Evolutionary conservation across 495 filamentous ascomycete genomes (phyloP).

Genomic region (Penicillium taxi): DNA sequence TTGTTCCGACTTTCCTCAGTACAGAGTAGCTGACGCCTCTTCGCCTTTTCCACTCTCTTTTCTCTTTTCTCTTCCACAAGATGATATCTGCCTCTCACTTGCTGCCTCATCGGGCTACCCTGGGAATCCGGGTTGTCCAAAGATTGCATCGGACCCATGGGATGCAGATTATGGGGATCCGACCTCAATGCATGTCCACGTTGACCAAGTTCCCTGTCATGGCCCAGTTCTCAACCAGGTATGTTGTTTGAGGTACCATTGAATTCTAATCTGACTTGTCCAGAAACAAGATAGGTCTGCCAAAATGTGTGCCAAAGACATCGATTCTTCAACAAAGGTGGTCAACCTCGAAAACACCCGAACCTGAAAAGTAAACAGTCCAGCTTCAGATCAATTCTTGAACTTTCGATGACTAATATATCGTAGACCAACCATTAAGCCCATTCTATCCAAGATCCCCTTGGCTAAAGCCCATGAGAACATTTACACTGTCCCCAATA

Average conservation of each 20-base stretch:
- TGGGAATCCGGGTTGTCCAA: conserved; percentile 1
- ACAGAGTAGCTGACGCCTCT: too few relatives aligned
- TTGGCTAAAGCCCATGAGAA: conserved; percentile 61
- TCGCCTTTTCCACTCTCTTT: too few relatives aligned
- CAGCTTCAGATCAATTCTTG: background rate
- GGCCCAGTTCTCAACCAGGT: conserved; percentile 10
- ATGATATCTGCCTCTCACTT: too few relatives aligned
- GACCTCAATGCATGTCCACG: conserved; percentile 10
- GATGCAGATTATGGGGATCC: background rate
- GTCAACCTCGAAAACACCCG: conserved; percentile 18
- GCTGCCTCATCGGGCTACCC: conserved; percentile 8
- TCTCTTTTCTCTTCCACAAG: too few relatives aligned
- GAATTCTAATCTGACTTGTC: conserved; percentile 4
- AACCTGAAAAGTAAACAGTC: conserved; percentile 13
- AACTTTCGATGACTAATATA: background rate
- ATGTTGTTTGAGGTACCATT: background rate
- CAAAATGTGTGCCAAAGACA: conserved; percentile 2
- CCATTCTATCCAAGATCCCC: conserved; percentile 44
- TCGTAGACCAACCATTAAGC: conserved; percentile 9
- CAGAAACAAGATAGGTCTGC: too few relatives aligned
- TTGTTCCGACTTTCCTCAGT: background rate
- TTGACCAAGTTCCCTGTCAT: conserved; percentile 1
- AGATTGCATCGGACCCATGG: conserved; percentile 1
- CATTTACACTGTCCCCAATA: conserved; percentile 91
- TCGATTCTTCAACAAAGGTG: conserved; percentile 16